Evolutionary conservation across 2,329 filamentous ascomycete genomes (phyloP).

Genomic region (Aspergillaceae sp.): DNA sequence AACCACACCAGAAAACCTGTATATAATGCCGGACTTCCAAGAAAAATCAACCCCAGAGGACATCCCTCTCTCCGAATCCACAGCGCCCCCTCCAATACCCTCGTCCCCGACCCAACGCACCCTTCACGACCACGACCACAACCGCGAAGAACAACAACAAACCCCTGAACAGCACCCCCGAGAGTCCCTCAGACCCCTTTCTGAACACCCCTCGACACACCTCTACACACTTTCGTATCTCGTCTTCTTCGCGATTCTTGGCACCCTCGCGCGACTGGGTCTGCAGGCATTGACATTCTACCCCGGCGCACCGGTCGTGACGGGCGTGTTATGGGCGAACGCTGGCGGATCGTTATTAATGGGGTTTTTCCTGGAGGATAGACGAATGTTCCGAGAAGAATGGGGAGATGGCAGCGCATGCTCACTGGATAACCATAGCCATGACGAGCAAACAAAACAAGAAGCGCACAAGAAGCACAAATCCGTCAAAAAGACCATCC

Average conservation of each 20-base stretch:
- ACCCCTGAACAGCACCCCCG: slow-evolving; percentile 7
- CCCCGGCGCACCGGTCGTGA: slow-evolving; percentile 64
- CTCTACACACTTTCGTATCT: slow-evolving; percentile 72
- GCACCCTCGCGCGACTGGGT: slow-evolving; percentile 74
- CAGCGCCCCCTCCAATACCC: slow-evolving; percentile 38
- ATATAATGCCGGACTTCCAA: neutral
- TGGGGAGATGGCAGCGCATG: slow-evolving; percentile 39
- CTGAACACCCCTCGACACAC: slow-evolving; percentile 44
- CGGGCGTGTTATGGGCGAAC: slow-evolving; percentile 78
- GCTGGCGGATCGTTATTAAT: slow-evolving; percentile 72
- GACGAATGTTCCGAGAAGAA: slow-evolving; percentile 62
- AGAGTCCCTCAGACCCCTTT: slow-evolving; percentile 26
- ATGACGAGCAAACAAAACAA: slow-evolving; percentile 20
- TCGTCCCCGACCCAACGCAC: slow-evolving; percentile 29
- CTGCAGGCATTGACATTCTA: slow-evolving; percentile 73
- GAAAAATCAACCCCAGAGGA: slow-evolving; percentile 2
- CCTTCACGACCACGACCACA: slow-evolving; percentile 30
- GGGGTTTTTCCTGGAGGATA: slow-evolving; percentile 77
- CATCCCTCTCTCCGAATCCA: slow-evolving; percentile 16
- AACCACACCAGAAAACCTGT: neutral
- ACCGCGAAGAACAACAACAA: slow-evolving; percentile 9
- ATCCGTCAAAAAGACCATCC: slow-evolving; percentile 72
- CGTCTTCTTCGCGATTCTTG: slow-evolving; percentile 74
- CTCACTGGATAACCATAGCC: neutral
- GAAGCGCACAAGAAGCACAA: slow-evolving; percentile 44